phyloP scores from a whole-genome alignment of 2,329 filamentous ascomycete species.

The Fusarium lyarnte region DNA sequence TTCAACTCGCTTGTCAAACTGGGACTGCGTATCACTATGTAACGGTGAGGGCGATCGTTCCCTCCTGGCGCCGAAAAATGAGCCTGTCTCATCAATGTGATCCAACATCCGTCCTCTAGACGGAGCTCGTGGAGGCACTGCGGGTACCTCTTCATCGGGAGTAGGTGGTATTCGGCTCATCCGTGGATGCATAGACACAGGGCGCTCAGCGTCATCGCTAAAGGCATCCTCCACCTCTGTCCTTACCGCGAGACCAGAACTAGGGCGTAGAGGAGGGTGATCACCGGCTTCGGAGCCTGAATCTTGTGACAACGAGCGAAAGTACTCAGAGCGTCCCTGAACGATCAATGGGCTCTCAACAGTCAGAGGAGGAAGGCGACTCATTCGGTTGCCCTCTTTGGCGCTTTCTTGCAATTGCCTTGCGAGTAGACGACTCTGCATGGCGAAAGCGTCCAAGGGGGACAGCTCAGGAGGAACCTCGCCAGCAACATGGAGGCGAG shows the following conservation, averaged over 20 bases:
- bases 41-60: conserved; percentile 68
- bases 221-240: conserved; percentile 68
- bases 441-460: conserved; percentile 92
- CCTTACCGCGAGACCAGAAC: conserved; percentile 56
- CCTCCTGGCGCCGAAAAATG: conserved; percentile 63
- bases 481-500: conserved; percentile 79
- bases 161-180: conserved; percentile 71
- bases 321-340: conserved; percentile 81
- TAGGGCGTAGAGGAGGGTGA: conserved; percentile 41
- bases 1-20: conserved; percentile 41
- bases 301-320: conserved; percentile 77
- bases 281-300: conserved; percentile 57
- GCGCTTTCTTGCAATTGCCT: conserved; percentile 85
- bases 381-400: conserved; percentile 80
- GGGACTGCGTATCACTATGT: conserved; percentile 51
- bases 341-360: conserved; percentile 81
- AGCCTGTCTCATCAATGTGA: conserved; percentile 51
- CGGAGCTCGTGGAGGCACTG: conserved; percentile 54
- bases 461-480: conserved; percentile 90
- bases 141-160: conserved; percentile 58
- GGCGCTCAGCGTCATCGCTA: conserved; percentile 61
- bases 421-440: conserved; percentile 88
- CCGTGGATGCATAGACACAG: conserved; percentile 78
- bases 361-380: conserved; percentile 83
- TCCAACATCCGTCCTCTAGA: conserved; percentile 53